phyloP scores from a whole-genome alignment of 805 yeast species.

The Kluyveromyces dobzhanskii region DNA sequence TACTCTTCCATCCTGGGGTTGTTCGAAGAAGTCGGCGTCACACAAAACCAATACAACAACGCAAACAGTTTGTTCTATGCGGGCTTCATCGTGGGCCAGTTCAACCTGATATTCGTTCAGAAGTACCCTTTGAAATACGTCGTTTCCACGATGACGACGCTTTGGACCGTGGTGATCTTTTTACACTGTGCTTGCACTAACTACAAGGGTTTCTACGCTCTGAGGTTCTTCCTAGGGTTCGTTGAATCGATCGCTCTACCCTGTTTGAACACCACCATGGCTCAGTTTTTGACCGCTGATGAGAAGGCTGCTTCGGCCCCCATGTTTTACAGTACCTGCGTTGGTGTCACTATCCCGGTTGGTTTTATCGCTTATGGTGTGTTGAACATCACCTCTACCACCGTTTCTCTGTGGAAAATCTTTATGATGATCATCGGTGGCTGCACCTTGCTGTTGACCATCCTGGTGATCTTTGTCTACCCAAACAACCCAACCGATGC shows the following conservation, averaged over 20 bases:
- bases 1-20: constrained; percentile 42
- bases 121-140: constrained; percentile 35
- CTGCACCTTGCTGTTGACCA: constrained; percentile 36
- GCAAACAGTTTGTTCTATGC: constrained; percentile 46
- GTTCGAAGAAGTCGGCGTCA: constrained; percentile 38
- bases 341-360: constrained; percentile 44
- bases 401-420: constrained; percentile 41
- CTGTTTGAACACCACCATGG: constrained; percentile 38
- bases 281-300: constrained; percentile 39
- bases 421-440: constrained; percentile 51
- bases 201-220: constrained; percentile 38
- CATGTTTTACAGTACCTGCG: constrained; percentile 42
- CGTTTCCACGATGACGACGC: constrained; percentile 29
- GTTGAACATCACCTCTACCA: constrained; percentile 19
- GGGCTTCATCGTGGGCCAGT: constrained; percentile 42
- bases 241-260: constrained; percentile 40
- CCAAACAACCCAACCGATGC: constrained; percentile 53
- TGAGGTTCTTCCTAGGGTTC: constrained; percentile 45
- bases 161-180: constrained; percentile 42
- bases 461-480: constrained; percentile 33
- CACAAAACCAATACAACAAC: constrained; percentile 37
- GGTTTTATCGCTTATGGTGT: constrained; percentile 41
- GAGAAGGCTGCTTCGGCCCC: constrained; percentile 48
- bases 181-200: constrained; percentile 38
- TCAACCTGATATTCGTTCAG: constrained; percentile 38